These are phyloP conservation scores for Fusarium albosuccineum DNA, from an alignment of 2,329 filamentous ascomycete genomes.

Conservation along the genomic window DNA sequence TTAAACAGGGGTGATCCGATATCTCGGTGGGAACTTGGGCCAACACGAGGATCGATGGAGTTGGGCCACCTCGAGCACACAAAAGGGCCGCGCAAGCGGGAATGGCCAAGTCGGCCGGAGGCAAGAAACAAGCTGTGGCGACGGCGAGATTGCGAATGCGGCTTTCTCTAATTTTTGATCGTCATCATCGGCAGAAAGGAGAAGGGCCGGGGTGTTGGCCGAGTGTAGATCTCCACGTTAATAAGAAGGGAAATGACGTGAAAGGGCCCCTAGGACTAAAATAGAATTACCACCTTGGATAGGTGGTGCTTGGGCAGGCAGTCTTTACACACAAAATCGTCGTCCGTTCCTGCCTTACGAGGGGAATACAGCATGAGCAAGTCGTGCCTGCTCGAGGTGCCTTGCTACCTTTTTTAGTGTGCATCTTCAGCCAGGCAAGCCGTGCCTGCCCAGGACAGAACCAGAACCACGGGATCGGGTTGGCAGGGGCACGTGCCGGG, in stretches of 20 bases:
- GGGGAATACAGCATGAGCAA: conserved; percentile 5
- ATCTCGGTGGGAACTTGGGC: conserved; percentile 11
- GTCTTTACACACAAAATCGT: too few relatives aligned
- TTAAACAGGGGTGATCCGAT: conserved; percentile 20
- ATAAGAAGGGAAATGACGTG: conserved; percentile 18
- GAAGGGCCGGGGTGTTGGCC: not conserved
- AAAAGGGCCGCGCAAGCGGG: conserved; percentile 22
- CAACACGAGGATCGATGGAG: conserved; percentile 17
- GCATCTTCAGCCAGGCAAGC: conserved; percentile 23
- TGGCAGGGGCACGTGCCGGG: conserved; percentile 34
- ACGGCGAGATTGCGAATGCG: not conserved
- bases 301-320: not conserved
- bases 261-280: conserved; percentile 30
- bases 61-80: not conserved
- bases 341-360: not conserved
- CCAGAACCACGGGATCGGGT: conserved; percentile 37
- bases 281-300: conserved; percentile 14
- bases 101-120: not conserved
- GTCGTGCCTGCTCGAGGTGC: not conserved
- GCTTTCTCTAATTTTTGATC: not conserved
- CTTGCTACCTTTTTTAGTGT: not conserved
- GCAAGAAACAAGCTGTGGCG: conserved; percentile 2
- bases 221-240: conserved; percentile 19
- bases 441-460: conserved; percentile 15
- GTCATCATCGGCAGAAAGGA: not conserved